Conservation (phyloP, 2,329 filamentous ascomycete species). For the Hymenotorrendiella dingleyae region DNA sequence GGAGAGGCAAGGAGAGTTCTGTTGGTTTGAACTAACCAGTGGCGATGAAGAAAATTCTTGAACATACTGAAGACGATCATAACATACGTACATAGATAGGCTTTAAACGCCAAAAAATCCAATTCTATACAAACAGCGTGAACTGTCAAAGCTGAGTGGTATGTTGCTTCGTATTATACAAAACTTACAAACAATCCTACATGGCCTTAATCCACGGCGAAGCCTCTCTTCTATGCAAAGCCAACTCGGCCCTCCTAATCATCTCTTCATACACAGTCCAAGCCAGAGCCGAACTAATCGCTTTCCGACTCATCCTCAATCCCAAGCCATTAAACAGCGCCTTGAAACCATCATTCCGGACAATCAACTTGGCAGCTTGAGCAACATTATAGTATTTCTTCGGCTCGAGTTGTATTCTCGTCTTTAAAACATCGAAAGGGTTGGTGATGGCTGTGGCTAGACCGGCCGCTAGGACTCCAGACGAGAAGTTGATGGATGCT, state of each 20-base stretch:
- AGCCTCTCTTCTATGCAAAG: too few relatives aligned
- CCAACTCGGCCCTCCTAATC: slow-evolving; percentile 59
- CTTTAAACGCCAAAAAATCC: too few relatives aligned
- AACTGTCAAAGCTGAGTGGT: too few relatives aligned
- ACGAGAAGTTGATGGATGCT: slow-evolving; percentile 76
- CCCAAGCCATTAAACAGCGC: slow-evolving; percentile 82
- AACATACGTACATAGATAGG: too few relatives aligned
- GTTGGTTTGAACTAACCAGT: too few relatives aligned
- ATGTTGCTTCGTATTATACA: too few relatives aligned
- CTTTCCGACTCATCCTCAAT: slow-evolving; percentile 84
- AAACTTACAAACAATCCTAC: too few relatives aligned
- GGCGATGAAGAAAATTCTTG: too few relatives aligned
- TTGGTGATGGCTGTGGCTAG: slow-evolving; percentile 87
- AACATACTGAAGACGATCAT: too few relatives aligned
- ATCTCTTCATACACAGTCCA: slow-evolving; percentile 98
- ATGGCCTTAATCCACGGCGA: too few relatives aligned
- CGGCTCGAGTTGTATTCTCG: slow-evolving; percentile 85
- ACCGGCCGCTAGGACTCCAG: slow-evolving; percentile 73
- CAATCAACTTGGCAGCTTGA: slow-evolving; percentile 70
- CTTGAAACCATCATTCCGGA: slow-evolving; percentile 71
- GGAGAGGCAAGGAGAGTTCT: too few relatives aligned
- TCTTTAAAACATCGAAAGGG: slow-evolving; percentile 96
- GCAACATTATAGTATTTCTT: slow-evolving; percentile 75
- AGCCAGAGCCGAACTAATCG: slow-evolving; percentile 85
- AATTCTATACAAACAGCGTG: too few relatives aligned